These are phyloP conservation scores for Irineochytrium annulatum DNA, from an alignment of 192 early-diverging fungal genomes.

Conservation along the genomic window DNA sequence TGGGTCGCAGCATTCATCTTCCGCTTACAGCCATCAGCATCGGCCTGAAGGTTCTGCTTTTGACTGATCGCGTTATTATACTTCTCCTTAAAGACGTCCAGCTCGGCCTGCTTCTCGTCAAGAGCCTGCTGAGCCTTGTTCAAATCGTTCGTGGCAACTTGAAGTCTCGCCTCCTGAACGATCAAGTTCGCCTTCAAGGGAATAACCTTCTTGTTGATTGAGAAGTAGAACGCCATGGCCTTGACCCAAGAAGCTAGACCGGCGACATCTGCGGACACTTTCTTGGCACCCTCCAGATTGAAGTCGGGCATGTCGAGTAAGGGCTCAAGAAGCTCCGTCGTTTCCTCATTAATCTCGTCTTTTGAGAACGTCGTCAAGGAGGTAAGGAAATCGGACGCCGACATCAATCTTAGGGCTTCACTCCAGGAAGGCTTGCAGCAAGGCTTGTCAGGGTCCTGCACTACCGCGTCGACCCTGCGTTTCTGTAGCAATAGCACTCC, in stretches of 20 bases:
- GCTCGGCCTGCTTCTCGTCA: constrained; percentile 63
- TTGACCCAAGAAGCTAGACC: constrained; percentile 59
- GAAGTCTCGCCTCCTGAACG: constrained; percentile 56
- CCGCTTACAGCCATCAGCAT: constrained; percentile 59
- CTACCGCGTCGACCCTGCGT: constrained; percentile 44
- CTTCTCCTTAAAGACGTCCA: constrained; percentile 59
- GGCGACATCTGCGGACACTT: constrained; percentile 64
- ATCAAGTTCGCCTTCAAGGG: constrained; percentile 65
- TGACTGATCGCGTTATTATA: constrained; percentile 56
- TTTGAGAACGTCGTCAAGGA: constrained; percentile 56
- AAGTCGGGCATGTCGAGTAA: constrained; percentile 65
- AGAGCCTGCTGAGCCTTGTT: constrained; percentile 52
- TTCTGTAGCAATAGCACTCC: constrained; percentile 58
- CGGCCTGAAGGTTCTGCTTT: constrained; percentile 58
- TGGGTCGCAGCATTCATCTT: constrained; percentile 64
- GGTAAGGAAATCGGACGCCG: constrained; percentile 52
- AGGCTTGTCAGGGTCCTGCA: constrained; percentile 58
- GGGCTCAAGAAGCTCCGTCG: constrained; percentile 54
- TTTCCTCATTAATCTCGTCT: constrained; percentile 67
- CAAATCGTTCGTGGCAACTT: constrained; percentile 54
- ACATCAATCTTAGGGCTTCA: constrained; percentile 63
- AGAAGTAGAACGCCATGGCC: constrained; percentile 59
- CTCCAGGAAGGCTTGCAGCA: constrained; percentile 58
- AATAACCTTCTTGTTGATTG: constrained; percentile 64
- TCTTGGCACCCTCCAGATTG: constrained; percentile 65